Percentiles rank a stretch among this genome's conserved stretches.
Evolutionary conservation across 495 filamentous ascomycete species (phyloP).

Genomic region (Neurospora sp.): DNA sequence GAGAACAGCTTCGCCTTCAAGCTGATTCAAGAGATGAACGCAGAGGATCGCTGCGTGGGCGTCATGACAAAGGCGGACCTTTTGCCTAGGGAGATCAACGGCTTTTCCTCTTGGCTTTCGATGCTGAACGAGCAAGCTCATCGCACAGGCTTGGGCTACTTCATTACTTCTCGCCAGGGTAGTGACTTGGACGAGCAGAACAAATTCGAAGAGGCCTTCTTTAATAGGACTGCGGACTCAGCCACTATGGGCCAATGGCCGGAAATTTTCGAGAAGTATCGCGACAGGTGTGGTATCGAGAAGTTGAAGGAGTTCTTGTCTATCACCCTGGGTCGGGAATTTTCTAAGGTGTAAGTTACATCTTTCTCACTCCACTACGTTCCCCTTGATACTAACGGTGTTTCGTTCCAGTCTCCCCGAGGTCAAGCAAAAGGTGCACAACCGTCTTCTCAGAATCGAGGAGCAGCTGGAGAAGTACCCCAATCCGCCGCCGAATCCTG

Average conservation of each 20-base stretch:
- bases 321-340: slow-evolving; percentile 42
- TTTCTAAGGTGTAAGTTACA: slow-evolving; percentile 43
- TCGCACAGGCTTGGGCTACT: slow-evolving; percentile 52
- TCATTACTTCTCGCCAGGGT: slow-evolving; percentile 44
- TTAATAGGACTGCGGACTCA: slow-evolving; percentile 26
- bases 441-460: slow-evolving; percentile 37
- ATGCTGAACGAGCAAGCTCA: slow-evolving; percentile 50
- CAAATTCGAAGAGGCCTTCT: slow-evolving; percentile 50
- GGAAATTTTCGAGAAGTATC: slow-evolving; percentile 31
- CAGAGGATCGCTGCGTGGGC: slow-evolving; percentile 55
- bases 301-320: slow-evolving; percentile 47
- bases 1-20: slow-evolving; percentile 60
- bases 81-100: slow-evolving; percentile 38
- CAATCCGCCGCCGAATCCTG: slow-evolving; percentile 42
- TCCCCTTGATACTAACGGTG: too few relatives aligned
- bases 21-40: slow-evolving; percentile 49
- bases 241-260: slow-evolving; percentile 34
- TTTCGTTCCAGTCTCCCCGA: too few relatives aligned
- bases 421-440: slow-evolving; percentile 48
- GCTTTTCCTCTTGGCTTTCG: slow-evolving; percentile 38
- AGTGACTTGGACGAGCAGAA: slow-evolving; percentile 43
- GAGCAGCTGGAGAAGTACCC: slow-evolving; percentile 41
- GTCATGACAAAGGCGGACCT: slow-evolving; percentile 77
- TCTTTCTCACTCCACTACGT: too few relatives aligned
- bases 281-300: slow-evolving; percentile 47